Percentiles rank a stretch among this genome's conserved stretches.
These are phyloP conservation scores for Fragaria iinumae DNA, from an alignment of 306 rosid genomes.

Conservation along the genomic window DNA sequence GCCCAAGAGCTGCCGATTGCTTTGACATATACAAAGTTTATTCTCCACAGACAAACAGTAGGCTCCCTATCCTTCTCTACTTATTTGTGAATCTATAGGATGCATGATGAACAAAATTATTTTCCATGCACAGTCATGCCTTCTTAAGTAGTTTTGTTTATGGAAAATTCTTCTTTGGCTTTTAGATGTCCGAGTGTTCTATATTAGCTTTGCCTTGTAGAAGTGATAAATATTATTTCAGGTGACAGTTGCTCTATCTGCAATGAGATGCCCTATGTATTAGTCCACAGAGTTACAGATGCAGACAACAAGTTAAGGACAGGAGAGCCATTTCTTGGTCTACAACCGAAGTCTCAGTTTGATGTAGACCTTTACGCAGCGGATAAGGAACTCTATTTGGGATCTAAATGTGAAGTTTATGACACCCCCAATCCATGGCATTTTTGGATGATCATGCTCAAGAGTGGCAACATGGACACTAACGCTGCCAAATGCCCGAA, in stretches of 20 bases:
- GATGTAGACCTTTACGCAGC: constrained; percentile 35
- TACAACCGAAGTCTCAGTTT: constrained; percentile 26
- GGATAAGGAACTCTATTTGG: constrained; percentile 45
- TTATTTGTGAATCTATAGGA: not conserved
- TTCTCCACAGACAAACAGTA: constrained; percentile 27
- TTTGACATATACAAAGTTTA: constrained; percentile 31
- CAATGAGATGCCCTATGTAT: constrained; percentile 26
- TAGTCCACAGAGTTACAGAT: constrained; percentile 50
- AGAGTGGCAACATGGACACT: constrained; percentile 61
- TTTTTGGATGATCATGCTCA: constrained; percentile 68
- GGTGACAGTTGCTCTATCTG: constrained; percentile 37
- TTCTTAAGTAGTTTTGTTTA: not conserved
- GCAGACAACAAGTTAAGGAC: constrained; percentile 39
- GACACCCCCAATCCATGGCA: constrained; percentile 56
- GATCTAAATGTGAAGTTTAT: constrained; percentile 43
- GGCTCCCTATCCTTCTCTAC: not conserved
- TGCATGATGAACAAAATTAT: not conserved
- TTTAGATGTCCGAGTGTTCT: not conserved
- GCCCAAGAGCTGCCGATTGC: constrained; percentile 66
- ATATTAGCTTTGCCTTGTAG: not conserved
- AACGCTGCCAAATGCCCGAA: constrained; percentile 44
- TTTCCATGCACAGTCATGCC: not conserved
- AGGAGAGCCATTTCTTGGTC: constrained; percentile 40
- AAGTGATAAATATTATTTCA: not conserved
- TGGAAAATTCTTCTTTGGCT: not conserved